Base-by-base conservation (phyloP, 345 rosid genomes). In the Salix udensis region DNA sequence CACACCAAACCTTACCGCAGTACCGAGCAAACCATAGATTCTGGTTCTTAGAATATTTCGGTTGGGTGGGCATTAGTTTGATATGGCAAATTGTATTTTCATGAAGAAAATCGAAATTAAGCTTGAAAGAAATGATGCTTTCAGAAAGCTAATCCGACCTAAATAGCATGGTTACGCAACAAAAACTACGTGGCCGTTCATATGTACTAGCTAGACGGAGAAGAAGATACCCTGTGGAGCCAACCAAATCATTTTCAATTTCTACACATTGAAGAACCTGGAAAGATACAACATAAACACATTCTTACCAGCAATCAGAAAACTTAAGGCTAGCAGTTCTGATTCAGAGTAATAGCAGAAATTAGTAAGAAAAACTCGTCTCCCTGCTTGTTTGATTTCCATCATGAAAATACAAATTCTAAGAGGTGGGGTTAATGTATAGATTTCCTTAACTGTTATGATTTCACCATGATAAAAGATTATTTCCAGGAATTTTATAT, bases 101-200 rank as follows among this genome's bases (percentile, higher is more conserved):
- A 50, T 5, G 2, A 50, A 69, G 70, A 70, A 78, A 55, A 77
- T 19, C 66, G 71, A 85, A 82, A n/a, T n/a, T n/a, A n/a, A 75
- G 80, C 60, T 30, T 5, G 30, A 30, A 15, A 16, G 7, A 64
- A 64, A 61, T 24, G 13, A 64, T 64, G 67, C 18, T 64, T 24
- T 24, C 3, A 26, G 31, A 12, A 71, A 26, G 76, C 3, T 24
- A 62, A 62, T 61, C 65, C 64, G 52, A 75, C 69, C 37, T 60
- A 62, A 24, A 13, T 24, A 50, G 36, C 9, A n/a, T 13, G 12
- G 5, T 52, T 23, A n/a, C 19, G 26, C 15, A 46, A 2, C 14
- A 52, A 36, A 53, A 67, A 52, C 28, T 30, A 75, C 39, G 6
- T 18, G 23, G 48, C 11, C 39, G 18, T 72, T 74, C n/a, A 21